phyloP scores from a whole-genome alignment of 768 basidiomycete species.

The Auricularia sp. region DNA sequence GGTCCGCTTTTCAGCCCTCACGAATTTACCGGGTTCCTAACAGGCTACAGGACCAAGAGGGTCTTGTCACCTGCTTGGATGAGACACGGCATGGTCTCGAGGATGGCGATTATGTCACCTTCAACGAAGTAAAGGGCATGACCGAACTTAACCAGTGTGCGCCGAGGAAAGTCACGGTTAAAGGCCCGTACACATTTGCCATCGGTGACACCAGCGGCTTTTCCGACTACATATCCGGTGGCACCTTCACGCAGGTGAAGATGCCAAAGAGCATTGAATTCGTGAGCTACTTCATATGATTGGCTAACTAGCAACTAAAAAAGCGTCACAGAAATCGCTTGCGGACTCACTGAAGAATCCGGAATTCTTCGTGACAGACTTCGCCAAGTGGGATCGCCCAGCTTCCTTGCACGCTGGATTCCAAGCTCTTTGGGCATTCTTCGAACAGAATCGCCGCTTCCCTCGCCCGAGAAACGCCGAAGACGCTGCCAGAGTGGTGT shows the following conservation, averaged over 20 bases:
- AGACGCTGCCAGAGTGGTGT: constrained; percentile 66
- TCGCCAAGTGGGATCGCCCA: constrained; percentile 93
- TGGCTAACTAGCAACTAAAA: constrained; percentile 4
- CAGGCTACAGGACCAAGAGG: constrained; percentile 60
- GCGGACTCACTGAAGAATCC: constrained; percentile 72
- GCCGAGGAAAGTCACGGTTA: constrained; percentile 84
- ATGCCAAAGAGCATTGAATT: constrained; percentile 96
- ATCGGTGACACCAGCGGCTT: constrained; percentile 85
- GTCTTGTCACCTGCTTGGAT: constrained; percentile 91
- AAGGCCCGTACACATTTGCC: constrained; percentile 94
- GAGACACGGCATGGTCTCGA: constrained; percentile 98
- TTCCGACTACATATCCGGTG: constrained; percentile 71
- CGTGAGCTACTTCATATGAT: constrained; percentile 40
- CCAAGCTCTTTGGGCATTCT: constrained; percentile 82
- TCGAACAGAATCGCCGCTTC: constrained; percentile 48
- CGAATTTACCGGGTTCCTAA: neutral
- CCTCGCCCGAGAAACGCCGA: constrained; percentile 74
- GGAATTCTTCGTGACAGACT: constrained; percentile 90
- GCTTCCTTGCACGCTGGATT: constrained; percentile 86
- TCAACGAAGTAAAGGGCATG: constrained; percentile 94
- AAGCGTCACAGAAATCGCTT: constrained; percentile 67
- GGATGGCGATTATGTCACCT: constrained; percentile 96
- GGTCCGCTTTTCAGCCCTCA: constrained; percentile 28
- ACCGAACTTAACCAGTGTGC: constrained; percentile 81
- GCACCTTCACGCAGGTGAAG: constrained; percentile 96